Conservation (phyloP, 495 filamentous ascomycete species). For the Penicillium ochrochloron region DNA sequence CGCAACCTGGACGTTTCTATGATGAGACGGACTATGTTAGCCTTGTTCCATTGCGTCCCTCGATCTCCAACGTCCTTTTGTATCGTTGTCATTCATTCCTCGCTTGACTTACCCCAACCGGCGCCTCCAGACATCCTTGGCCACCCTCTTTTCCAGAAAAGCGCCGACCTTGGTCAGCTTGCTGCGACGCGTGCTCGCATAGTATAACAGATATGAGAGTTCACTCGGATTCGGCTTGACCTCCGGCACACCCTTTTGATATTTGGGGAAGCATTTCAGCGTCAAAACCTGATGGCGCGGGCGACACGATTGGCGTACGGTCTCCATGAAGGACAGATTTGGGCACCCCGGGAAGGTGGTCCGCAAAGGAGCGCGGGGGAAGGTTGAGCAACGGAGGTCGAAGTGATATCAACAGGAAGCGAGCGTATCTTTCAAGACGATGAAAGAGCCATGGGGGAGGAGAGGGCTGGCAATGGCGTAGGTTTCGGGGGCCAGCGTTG, state of each 20-base stretch:
- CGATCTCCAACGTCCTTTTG: background rate
- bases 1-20: constrained; percentile 89
- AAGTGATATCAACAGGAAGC: constrained; percentile 1
- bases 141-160: constrained; percentile 89
- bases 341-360: constrained; percentile 14
- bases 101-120: constrained; percentile 71
- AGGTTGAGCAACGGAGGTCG: background rate
- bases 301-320: constrained; percentile 67
- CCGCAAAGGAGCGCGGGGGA: constrained; percentile 11
- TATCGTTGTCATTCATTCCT: background rate
- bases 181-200: constrained; percentile 87
- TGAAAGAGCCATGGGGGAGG: constrained; percentile 23
- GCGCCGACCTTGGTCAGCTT: constrained; percentile 93
- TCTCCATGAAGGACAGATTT: constrained; percentile 50
- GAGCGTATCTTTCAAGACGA: background rate
- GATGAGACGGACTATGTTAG: background rate
- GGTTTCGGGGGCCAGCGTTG: constrained; percentile 11
- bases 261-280: constrained; percentile 90
- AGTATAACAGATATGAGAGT: constrained; percentile 93
- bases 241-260: constrained; percentile 84
- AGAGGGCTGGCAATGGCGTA: constrained; percentile 9
- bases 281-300: constrained; percentile 94
- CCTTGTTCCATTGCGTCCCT: constrained; percentile 12
- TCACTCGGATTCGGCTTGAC: constrained; percentile 94
- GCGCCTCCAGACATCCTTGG: constrained; percentile 80